Base-by-base conservation (phyloP, 2,329 filamentous ascomycete genomes). In the Nemania bipapillata region DNA sequence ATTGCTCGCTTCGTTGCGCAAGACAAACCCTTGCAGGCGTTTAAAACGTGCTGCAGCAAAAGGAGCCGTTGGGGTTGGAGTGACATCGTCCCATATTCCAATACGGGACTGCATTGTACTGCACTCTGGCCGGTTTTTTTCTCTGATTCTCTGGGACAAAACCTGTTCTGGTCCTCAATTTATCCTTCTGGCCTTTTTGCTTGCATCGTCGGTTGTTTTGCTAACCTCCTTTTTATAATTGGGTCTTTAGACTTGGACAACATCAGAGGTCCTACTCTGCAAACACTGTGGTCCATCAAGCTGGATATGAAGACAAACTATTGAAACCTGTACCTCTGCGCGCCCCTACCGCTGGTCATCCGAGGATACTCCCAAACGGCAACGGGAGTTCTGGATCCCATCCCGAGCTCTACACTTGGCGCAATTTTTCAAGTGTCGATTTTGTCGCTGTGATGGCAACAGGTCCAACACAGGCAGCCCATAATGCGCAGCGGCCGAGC, bases 261-360 rank as follows among this genome's bases (percentile, higher is more conserved):
- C 76, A 76, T 49, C 74, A 72, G 26, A 76, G 70, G 66, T 71
- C 74, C 55, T 72, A 67, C 63, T 77, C 77, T 52, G 70, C 68
- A 65, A 74, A 70, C 68, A 70, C 67, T 49, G 70, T 69, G 4
- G 45, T 60, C 32, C 68, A 50, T 53, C 72, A 66, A 60, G 63
- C 70, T 47, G 69, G 66, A 68, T 69, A 74, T 57, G 72, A 77
- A 55, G 69, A 73, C 53, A 73, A 65, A 57, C 58, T 73, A 42
- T 62, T 74, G 65, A 73, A 71, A 24, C 70, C 72, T 26, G 61
- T 61, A 60, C 61, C 69, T 50, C 32, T 66, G 42, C 67, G 56
- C 32, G 20, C 59, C 49, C 24, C 63, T 28, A 53, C 57, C 37
- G 6, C 26, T 37, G 42, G 35, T 7, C 58, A 59, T 28, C 17